Percentiles rank a stretch among this genome's conserved stretches.
phyloP scores from a whole-genome alignment of 352 stramenopile species.

The Pythium biforme region DNA sequence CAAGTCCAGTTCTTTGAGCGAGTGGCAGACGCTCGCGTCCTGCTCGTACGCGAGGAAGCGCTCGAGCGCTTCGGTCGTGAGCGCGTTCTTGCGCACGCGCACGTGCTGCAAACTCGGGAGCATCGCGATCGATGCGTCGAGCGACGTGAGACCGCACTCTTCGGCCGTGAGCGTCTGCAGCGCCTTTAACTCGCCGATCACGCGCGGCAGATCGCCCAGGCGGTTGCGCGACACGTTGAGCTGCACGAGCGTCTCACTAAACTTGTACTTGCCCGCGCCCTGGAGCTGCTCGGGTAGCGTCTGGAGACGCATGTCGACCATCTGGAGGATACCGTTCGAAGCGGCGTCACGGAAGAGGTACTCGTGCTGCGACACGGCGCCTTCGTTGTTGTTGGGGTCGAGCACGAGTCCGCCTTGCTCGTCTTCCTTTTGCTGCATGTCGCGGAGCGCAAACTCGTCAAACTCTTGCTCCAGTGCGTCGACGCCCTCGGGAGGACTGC shows the following conservation, averaged over 20 bases:
- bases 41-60: constrained; percentile 32
- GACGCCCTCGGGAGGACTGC: constrained; percentile 55
- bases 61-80: constrained; percentile 55
- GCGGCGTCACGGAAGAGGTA: constrained; percentile 71
- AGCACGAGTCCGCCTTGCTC: constrained; percentile 21
- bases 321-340: constrained; percentile 49
- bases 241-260: constrained; percentile 51
- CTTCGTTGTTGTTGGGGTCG: constrained; percentile 11
- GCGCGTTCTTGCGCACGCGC: constrained; percentile 70
- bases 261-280: constrained; percentile 45
- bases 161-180: constrained; percentile 70
- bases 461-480: constrained; percentile 67
- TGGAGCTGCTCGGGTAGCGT: constrained; percentile 40
- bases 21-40: constrained; percentile 33
- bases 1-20: constrained; percentile 72
- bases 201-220: constrained; percentile 40
- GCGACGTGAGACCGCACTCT: constrained; percentile 53
- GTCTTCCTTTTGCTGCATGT: constrained; percentile 46
- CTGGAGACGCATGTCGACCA: constrained; percentile 56
- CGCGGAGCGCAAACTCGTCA: constrained; percentile 58
- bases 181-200: constrained; percentile 50
- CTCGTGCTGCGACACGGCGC: constrained; percentile 37
- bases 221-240: constrained; percentile 75
- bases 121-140: constrained; percentile 52
- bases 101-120: constrained; percentile 59